Evolutionary conservation across 2,329 filamentous ascomycete genomes (phyloP), one percentile per base, ranked within the genome.

Genomic region (Fusarium napiforme): DNA sequence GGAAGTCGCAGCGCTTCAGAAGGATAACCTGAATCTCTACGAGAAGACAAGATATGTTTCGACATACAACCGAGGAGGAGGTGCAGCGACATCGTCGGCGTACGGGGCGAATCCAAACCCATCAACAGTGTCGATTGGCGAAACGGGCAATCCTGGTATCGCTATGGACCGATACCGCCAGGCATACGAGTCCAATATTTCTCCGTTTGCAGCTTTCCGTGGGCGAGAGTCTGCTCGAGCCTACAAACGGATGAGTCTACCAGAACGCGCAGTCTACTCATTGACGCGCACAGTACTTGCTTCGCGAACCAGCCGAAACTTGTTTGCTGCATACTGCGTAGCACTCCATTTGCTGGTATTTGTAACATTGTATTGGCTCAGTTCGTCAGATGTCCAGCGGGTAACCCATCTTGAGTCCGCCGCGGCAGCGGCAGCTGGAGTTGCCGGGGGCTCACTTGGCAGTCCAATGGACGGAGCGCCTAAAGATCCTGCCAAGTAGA

Each of bases 1-100:
- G 77, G 96, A 99, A 81, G 91, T 98, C 68, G 92, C 95, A 10
- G 94, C 95, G 4, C 86, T 99, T 45, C 97, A 99, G 80, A 97
- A 95, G 81, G 96, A 99, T 83, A 99, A 99, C 80, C 87, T 99
- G 40, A 95, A 93, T 77, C 87, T 99, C 12, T 99, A 99, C 82
- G 96, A 99, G 83, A 99, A 98, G 87, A 97, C 96, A 23, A 91
- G 96, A 75, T 99, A 99, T 81, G 91, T 98, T 30, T 97, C 95
- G 11, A 95, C 94, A 5, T 99, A 98, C 85, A 97, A 92, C 81
- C 91, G 95, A 60, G 89, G 89, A 50, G 89, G 88, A 19, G 87
- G 87, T 10, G 87, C 89, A 34, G 83, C 85, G 43, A 89, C 91
- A 9, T 88, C 89, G 19, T 91, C 91, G 18, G 90, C 91, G n/a